phyloP scores from a whole-genome alignment of 1,139 yeast species.

The Wickerhamomyces sp. region DNA sequence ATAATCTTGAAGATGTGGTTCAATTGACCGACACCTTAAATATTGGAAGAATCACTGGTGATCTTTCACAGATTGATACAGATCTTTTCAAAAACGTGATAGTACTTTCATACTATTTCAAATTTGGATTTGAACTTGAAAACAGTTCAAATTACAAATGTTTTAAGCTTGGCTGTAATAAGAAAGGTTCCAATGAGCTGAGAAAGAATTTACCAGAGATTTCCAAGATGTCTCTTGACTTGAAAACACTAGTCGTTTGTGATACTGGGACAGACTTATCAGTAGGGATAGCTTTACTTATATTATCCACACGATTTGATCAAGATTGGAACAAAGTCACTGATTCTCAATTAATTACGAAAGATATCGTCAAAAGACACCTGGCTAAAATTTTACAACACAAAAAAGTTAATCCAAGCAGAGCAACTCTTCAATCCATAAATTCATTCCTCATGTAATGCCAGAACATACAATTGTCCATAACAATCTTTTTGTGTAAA shows the following conservation, averaged over 20 bases:
- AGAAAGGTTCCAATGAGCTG: conserved; percentile 58
- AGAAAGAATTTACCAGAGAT: conserved; percentile 39
- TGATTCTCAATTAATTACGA: conserved; percentile 31
- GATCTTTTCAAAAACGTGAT: conserved; percentile 6
- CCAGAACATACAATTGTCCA: neutral
- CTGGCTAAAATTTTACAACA: conserved; percentile 43
- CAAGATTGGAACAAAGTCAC: conserved; percentile 32
- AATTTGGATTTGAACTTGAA: no score
- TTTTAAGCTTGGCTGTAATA: conserved; percentile 40
- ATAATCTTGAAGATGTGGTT: conserved; percentile 6
- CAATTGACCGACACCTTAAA: conserved; percentile 7
- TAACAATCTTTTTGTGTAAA: neutral
- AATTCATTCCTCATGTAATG: conserved; percentile 43
- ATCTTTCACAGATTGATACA: conserved; percentile 4
- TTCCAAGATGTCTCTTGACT: conserved; percentile 17
- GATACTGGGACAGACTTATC: conserved; percentile 65
- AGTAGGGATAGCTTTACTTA: conserved; percentile 50
- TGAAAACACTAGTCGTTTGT: conserved; percentile 43
- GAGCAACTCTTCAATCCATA: conserved; percentile 69
- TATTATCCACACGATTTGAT: conserved; percentile 44
- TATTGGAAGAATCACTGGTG: conserved; percentile 12
- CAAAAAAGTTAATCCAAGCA: conserved; percentile 61
- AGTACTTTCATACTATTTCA: conserved; percentile 9
- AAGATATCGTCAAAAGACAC: conserved; percentile 53
- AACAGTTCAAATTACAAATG: no score